Conservation (phyloP, 352 stramenopile genomes). For the Pythium grandisporangium region DNA sequence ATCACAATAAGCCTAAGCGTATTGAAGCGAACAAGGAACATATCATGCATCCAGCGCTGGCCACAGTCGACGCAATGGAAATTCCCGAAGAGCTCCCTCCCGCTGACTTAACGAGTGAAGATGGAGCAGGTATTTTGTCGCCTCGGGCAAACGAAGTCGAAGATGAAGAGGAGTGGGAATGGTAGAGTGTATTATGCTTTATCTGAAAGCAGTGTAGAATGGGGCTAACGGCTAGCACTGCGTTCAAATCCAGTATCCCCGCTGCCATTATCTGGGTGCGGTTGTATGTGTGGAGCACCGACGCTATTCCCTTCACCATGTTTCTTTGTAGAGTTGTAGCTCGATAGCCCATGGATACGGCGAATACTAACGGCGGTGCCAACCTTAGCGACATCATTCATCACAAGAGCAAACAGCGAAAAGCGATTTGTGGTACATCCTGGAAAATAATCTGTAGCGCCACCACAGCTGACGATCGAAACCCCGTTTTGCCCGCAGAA, state of each 20-base stretch:
- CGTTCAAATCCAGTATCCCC: too few species aligned
- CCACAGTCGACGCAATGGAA: too few species aligned
- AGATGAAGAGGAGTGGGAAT: conserved; percentile 24
- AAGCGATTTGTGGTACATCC: conserved; percentile 72
- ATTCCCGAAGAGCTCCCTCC: conserved; percentile 30
- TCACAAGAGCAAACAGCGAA: conserved; percentile 42
- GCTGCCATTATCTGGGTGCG: too few species aligned
- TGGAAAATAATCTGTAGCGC: conserved; percentile 44
- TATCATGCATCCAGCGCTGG: too few species aligned
- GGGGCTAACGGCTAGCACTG: too few species aligned
- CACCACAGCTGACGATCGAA: conserved; percentile 58
- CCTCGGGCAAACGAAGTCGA: conserved; percentile 37
- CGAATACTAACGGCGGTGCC: conserved; percentile 27
- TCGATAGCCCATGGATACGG: conserved; percentile 36
- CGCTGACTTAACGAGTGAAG: conserved; percentile 3
- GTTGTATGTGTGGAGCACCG: too few species aligned
- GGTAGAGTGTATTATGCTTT: conserved; percentile 11
- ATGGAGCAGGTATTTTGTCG: conserved; percentile 5
- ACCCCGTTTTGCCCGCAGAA: conserved; percentile 49
- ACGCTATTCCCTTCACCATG: too few species aligned
- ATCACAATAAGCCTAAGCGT: too few species aligned
- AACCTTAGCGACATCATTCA: conserved; percentile 49
- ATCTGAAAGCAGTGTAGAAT: too few species aligned
- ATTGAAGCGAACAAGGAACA: too few species aligned
- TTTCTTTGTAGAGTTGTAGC: too few species aligned